A percentile compares a stretch with the other conserved stretches of the same genome.
These are phyloP conservation scores for Pichia kluyveri DNA, from an alignment of 805 yeast species.

Conservation along the genomic window DNA sequence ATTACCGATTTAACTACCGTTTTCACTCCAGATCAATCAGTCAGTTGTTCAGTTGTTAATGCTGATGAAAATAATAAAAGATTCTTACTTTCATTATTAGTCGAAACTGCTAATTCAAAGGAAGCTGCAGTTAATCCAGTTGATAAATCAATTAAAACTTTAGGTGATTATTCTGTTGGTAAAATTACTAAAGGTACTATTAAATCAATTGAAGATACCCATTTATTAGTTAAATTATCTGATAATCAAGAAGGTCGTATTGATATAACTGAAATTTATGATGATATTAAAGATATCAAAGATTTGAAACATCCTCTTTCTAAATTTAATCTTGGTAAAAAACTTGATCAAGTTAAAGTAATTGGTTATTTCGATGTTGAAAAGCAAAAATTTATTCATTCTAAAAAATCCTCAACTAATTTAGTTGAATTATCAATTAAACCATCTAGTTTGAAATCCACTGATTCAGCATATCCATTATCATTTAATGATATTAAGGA, in stretches of 20 bases:
- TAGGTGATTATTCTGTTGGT: slow-evolving; percentile 53
- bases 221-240: slow-evolving; percentile 66
- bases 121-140: slow-evolving; percentile 46
- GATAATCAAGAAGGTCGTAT: slow-evolving; percentile 74
- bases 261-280: slow-evolving; percentile 65
- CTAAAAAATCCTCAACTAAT: slow-evolving; percentile 42
- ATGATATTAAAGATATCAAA: slow-evolving; percentile 41
- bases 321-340: slow-evolving; percentile 48
- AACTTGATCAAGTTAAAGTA: slow-evolving; percentile 48
- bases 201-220: slow-evolving; percentile 53
- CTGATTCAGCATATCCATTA: slow-evolving; percentile 30
- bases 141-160: slow-evolving; percentile 39
- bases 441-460: slow-evolving; percentile 20
- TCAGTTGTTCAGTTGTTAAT: slow-evolving; percentile 56
- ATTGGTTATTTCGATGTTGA: slow-evolving; percentile 72
- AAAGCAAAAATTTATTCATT: slow-evolving; percentile 56
- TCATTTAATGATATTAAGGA: slow-evolving; percentile 32
- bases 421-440: slow-evolving; percentile 51
- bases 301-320: slow-evolving; percentile 52
- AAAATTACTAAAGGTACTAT: slow-evolving; percentile 50
- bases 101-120: slow-evolving; percentile 14
- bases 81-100: slow-evolving; percentile 57
- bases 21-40: slow-evolving; percentile 61
- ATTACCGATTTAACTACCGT: slow-evolving; percentile 43
- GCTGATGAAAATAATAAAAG: slow-evolving; percentile 62